Percentiles rank a stretch among this genome's conserved stretches.
Conservation (phyloP, 495 filamentous ascomycete species). For the Pseudomonodictys pantanalensis region DNA sequence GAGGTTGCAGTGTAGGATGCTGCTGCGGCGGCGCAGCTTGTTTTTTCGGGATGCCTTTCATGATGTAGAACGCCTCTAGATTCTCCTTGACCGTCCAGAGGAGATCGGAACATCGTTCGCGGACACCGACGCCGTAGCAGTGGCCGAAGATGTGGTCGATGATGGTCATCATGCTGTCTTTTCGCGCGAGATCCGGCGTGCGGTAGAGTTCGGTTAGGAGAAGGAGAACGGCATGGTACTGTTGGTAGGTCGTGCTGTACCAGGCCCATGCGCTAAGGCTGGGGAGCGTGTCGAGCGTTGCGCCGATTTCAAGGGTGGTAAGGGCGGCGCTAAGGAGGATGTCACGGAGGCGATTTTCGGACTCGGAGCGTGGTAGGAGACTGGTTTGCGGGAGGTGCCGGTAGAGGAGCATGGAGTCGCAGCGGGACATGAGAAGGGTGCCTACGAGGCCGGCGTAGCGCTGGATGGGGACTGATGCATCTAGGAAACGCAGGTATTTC, state of each 20-base stretch:
- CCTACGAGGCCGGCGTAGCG: constrained; percentile 31
- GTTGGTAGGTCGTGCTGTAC: constrained; percentile 36
- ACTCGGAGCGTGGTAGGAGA: constrained; percentile 27
- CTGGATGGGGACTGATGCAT: constrained; percentile 29
- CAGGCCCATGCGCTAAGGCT: constrained; percentile 32
- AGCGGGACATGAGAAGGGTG: constrained; percentile 31
- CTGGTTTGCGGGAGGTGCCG: constrained; percentile 31
- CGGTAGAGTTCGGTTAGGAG: constrained; percentile 32
- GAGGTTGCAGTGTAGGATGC: constrained; percentile 2
- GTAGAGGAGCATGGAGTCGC: constrained; percentile 35
- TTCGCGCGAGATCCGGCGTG: constrained; percentile 26
- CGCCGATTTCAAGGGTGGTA: constrained; percentile 32
- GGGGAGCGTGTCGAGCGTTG: constrained; percentile 33
- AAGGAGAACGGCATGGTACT: constrained; percentile 32
- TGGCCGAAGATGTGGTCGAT: constrained; percentile 37
- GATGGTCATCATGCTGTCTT: constrained; percentile 34
- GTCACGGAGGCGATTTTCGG: constrained; percentile 30
- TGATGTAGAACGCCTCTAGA: constrained; percentile 30
- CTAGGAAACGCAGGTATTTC: constrained; percentile 28
- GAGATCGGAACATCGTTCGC: constrained; percentile 29
- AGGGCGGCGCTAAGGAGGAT: constrained; percentile 29
- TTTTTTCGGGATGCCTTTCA: constrained; percentile 25
- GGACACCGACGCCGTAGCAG: constrained; percentile 32
- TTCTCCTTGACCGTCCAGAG: constrained; percentile 35
- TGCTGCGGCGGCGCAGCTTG: not conserved